phyloP scores from a whole-genome alignment of 139 green algal genomes.

The Medakamo hakoo region DNA sequence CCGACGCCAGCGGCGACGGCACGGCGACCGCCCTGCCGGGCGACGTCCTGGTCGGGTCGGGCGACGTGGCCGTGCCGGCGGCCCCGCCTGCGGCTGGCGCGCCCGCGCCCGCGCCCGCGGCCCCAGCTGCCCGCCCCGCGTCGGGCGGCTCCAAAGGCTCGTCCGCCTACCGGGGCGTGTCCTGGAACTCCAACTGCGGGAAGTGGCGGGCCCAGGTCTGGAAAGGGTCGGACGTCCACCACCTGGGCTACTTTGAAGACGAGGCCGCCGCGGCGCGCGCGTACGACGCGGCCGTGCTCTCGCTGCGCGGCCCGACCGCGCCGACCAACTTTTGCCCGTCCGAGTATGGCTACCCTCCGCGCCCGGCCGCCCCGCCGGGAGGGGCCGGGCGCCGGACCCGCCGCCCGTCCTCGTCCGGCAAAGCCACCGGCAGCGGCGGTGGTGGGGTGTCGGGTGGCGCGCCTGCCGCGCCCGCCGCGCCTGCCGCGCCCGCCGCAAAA shows the following conservation, averaged over 20 bases:
- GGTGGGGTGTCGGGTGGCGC: no score
- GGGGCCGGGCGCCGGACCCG: no score
- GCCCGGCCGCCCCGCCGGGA: no score
- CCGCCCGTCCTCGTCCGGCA: not conserved
- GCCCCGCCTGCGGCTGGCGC: not conserved
- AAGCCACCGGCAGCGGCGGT: no score
- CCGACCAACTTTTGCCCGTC: conserved; percentile 26
- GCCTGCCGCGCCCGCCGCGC: no score
- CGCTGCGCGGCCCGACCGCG: conserved; percentile 22
- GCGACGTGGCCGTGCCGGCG: no score
- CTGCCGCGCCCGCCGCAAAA: no score
- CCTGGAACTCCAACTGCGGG: conserved; percentile 18
- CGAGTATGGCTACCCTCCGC: conserved; percentile 1
- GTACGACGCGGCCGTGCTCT: conserved; percentile 41
- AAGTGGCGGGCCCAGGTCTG: conserved; percentile 23
- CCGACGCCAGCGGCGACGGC: not conserved
- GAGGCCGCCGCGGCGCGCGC: conserved; percentile 39
- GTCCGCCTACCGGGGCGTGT: conserved; percentile 18
- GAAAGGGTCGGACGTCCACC: conserved; percentile 22
- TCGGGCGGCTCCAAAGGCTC: conserved; percentile 8
- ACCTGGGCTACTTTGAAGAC: conserved; percentile 43
- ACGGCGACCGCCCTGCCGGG: not conserved
- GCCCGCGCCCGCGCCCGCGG: not conserved
- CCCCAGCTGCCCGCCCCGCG: not conserved
- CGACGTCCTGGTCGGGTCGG: not conserved